A percentile compares a stretch with the other conserved stretches of the same genome.
phyloP scores from a whole-genome alignment of 2,329 filamentous ascomycete species.

The Ophiostoma piceae region DNA sequence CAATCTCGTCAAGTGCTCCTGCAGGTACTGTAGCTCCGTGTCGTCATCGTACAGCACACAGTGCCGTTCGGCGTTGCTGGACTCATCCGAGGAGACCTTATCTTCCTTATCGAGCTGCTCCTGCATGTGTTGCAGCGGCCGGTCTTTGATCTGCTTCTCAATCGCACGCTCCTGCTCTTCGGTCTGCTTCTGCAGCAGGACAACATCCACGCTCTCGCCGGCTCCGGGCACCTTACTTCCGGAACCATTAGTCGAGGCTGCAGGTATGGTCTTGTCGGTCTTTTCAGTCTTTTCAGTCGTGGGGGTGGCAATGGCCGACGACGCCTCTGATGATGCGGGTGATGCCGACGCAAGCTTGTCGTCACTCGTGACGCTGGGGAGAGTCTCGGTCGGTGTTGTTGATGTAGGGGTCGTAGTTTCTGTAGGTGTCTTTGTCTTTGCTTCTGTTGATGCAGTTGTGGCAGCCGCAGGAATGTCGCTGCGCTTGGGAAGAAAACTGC shows the following conservation, averaged over 20 bases:
- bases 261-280: slow-evolving; percentile 7
- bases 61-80: slow-evolving; percentile 45
- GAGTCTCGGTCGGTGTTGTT: not conserved
- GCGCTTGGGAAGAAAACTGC: slow-evolving; percentile 85
- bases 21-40: slow-evolving; percentile 69
- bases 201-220: slow-evolving; percentile 65
- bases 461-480: slow-evolving; percentile 43
- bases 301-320: slow-evolving; percentile 3
- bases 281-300: slow-evolving; percentile 10
- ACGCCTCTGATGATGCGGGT: not conserved
- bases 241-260: slow-evolving; percentile 19
- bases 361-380: slow-evolving; percentile 14
- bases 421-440: not conserved
- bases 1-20: slow-evolving; percentile 67
- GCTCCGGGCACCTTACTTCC: slow-evolving; percentile 42
- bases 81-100: slow-evolving; percentile 42
- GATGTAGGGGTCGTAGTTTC: not conserved
- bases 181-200: slow-evolving; percentile 66
- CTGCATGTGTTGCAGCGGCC: slow-evolving; percentile 87
- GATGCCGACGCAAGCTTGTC: slow-evolving; percentile 13
- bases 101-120: slow-evolving; percentile 84
- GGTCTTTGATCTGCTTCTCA: slow-evolving; percentile 81
- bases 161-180: slow-evolving; percentile 83
- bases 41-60: slow-evolving; percentile 84
- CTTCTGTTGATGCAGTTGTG: not conserved